phyloP scores from a whole-genome alignment of 2,329 filamentous ascomycete species.

The Harringtonia lauricola region DNA sequence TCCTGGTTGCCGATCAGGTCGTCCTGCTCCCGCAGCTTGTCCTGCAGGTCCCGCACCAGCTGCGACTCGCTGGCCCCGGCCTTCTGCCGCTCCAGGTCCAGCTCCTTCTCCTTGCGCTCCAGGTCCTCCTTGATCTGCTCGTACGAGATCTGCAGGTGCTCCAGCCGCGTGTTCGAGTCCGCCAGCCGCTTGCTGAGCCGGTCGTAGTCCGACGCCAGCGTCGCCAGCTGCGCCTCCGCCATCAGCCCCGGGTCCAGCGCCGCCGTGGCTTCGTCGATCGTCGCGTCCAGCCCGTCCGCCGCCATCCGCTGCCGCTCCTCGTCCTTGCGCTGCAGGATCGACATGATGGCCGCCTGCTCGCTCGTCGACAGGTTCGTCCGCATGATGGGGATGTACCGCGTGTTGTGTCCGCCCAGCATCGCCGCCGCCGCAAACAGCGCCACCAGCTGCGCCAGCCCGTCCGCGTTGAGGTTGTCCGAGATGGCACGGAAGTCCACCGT shows the following conservation, averaged over 20 bases:
- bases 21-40: slow-evolving; percentile 54
- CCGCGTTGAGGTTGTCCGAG: slow-evolving; percentile 12
- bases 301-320: slow-evolving; percentile 25
- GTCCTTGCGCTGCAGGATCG: slow-evolving; percentile 35
- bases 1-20: slow-evolving; percentile 62
- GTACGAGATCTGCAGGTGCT: slow-evolving; percentile 49
- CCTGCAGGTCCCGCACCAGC: slow-evolving; percentile 41
- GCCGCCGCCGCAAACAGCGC: slow-evolving; percentile 27
- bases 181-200: slow-evolving; percentile 44
- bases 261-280: slow-evolving; percentile 21
- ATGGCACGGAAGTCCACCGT: slow-evolving; percentile 13
- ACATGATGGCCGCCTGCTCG: slow-evolving; percentile 34
- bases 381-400: slow-evolving; percentile 20
- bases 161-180: slow-evolving; percentile 47
- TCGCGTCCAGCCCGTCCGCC: slow-evolving; percentile 25
- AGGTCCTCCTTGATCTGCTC: slow-evolving; percentile 56
- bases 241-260: slow-evolving; percentile 43
- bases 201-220: slow-evolving; percentile 39
- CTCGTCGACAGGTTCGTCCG: slow-evolving; percentile 18
- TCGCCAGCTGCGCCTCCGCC: slow-evolving; percentile 43
- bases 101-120: slow-evolving; percentile 41
- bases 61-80: slow-evolving; percentile 41
- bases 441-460: slow-evolving; percentile 10
- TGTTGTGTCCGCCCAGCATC: slow-evolving; percentile 18
- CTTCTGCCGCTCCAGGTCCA: slow-evolving; percentile 41